Evolutionary conservation across 2,329 filamentous ascomycete genomes (phyloP).

Genomic region (Amylocarpus encephaloides): DNA sequence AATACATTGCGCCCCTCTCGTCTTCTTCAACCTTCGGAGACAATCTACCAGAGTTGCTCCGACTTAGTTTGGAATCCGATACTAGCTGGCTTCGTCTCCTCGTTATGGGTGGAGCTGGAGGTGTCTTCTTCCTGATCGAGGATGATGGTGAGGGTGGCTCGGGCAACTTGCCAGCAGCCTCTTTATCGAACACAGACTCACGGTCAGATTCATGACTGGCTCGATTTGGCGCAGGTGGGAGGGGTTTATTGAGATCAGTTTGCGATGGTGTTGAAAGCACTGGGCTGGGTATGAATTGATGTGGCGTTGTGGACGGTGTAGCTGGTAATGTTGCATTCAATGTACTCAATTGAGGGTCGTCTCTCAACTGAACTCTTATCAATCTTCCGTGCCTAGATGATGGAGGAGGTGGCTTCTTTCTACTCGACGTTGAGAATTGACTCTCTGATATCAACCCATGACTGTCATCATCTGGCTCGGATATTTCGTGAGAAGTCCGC

Average conservation of each 20-base stretch:
- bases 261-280: constrained; percentile 27
- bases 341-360: constrained; percentile 34
- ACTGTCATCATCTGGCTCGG: constrained; percentile 47
- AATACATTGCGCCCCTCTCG: constrained; percentile 7
- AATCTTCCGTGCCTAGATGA: constrained; percentile 73
- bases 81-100: constrained; percentile 29
- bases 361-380: constrained; percentile 48
- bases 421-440: constrained; percentile 37
- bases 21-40: constrained; percentile 29
- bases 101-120: constrained; percentile 37
- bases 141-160: constrained; percentile 35
- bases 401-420: constrained; percentile 66
- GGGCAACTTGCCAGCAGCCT: constrained; percentile 46
- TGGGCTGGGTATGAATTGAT: constrained; percentile 10
- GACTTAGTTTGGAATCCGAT: constrained; percentile 24
- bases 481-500: constrained; percentile 52
- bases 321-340: constrained; percentile 24
- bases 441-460: constrained; percentile 30
- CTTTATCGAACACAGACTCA: constrained; percentile 48
- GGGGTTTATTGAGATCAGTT: constrained; percentile 54
- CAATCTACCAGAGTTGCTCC: constrained; percentile 20
- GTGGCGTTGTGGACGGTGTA: not conserved
- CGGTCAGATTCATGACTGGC: constrained; percentile 37
- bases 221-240: constrained; percentile 48
- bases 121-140: constrained; percentile 31